phyloP scores from a whole-genome alignment of 495 filamentous ascomycete genomes.

The Bacidia rubella region DNA sequence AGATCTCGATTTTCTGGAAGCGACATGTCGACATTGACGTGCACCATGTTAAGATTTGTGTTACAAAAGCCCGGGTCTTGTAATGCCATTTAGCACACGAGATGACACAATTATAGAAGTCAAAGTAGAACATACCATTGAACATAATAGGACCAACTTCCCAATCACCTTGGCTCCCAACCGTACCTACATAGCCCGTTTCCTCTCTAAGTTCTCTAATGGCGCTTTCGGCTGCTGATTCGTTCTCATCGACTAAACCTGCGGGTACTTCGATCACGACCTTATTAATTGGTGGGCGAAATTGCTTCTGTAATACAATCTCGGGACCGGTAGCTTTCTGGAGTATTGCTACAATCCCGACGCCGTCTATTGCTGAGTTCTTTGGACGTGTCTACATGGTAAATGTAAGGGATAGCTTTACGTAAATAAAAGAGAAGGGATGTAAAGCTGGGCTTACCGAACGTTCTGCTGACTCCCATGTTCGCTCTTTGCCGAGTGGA shows the following conservation, averaged over 20 bases:
- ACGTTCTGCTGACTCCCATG: conserved; percentile 74
- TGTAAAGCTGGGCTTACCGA: conserved; percentile 31
- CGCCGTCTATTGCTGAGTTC: conserved; percentile 65
- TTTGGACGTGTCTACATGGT: conserved; percentile 48
- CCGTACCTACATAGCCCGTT: conserved; percentile 73
- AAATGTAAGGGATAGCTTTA: not conserved
- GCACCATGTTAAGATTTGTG: conserved; percentile 73
- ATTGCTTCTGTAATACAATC: conserved; percentile 78
- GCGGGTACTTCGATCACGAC: conserved; percentile 75
- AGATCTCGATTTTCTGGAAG: conserved; percentile 55
- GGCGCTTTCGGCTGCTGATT: conserved; percentile 65
- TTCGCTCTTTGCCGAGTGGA: conserved; percentile 50
- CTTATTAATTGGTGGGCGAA: conserved; percentile 68
- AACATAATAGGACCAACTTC: conserved; percentile 64
- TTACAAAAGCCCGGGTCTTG: conserved; percentile 70
- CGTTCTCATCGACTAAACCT: conserved; percentile 69
- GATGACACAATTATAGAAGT: not conserved
- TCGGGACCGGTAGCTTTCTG: conserved; percentile 58
- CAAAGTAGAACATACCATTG: conserved; percentile 43
- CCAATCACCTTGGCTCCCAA: conserved; percentile 27
- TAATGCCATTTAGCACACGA: not conserved
- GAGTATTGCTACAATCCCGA: conserved; percentile 80
- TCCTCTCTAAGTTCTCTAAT: conserved; percentile 88
- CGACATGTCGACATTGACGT: conserved; percentile 65
- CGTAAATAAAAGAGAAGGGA: not conserved